Evolutionary conservation across 23 red algal species (phyloP), one percentile per base, ranked within the genome.

Genomic region (Pyropia haitanensis): DNA sequence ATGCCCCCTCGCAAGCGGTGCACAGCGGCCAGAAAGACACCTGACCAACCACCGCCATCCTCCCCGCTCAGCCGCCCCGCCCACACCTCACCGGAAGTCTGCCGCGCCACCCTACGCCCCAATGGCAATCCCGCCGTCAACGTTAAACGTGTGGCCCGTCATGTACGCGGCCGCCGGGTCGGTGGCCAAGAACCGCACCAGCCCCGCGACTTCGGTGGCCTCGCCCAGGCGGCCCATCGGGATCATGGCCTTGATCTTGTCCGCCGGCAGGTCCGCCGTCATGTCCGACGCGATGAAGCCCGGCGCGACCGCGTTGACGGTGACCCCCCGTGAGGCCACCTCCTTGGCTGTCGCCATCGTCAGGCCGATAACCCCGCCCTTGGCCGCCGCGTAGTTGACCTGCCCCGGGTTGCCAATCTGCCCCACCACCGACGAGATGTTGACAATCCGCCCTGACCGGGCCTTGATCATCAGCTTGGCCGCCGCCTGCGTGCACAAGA

Each of bases 401-500:
- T 98, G 94, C 7, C 94, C 94, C 51, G 86, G 33, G 51, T 98
- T 98, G 21, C 94, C 94, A 49, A 98, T 76, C 31, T 87, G 70
- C 17, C 94, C 94, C 7, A 98, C 94, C 48, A 98, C 67, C 8
- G 73, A 82, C 48, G 86, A 65, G 33, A 98, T 98, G 83, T 98
- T 98, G 20, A 98, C 58, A 60, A 98, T 98, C 30, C 94, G 70
- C 1, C 94, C 94, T 13, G 61, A 69, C 18, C 87, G 80, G 68
- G 91, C 68, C 62, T 98, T 98, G 49, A 98, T 64, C 94, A 98
- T 98, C n/a, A 91, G 48, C 58, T 98, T 98, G 32, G 81, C 68
- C 48, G 94, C 84, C 50, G 78, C 74, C 63, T 98, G 94, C 26
- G 76, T 77, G 64, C 94, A 98, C 50, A 91, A 27, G 51, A 91